Evolutionary conservation across 768 basidiomycete species (phyloP), one percentile per base, ranked within the genome.

Genomic region (Leccinum rimulosum): DNA sequence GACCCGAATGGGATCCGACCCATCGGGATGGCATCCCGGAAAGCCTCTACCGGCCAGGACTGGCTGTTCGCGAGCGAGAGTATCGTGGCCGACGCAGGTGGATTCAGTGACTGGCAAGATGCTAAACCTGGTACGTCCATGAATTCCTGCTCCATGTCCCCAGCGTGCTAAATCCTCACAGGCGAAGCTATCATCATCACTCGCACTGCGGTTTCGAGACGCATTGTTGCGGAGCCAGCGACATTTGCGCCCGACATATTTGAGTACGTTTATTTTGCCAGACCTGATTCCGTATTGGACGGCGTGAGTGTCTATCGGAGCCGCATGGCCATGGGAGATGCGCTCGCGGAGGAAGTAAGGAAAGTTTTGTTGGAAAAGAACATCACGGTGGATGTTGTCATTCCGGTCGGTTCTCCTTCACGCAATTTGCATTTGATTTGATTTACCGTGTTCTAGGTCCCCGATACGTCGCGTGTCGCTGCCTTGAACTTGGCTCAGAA

Each of bases 241-340:
- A 84, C 82, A 2, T 97, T 98, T 70, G 91, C 96, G 1, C 97
- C 97, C 22, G 97, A 98, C 75, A 97, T 99, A 68, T 99, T 98
- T 70, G 97, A 99, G 81, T 97, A 85, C 67, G 97, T 99, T 63
- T 99, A 99, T 77, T 94, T 99, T 71, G 95, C 97, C 7, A 87
- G 97, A 56, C 97, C 96, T 0, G 97, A 99, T 76, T 97, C 94
- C 6, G 97, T 98, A 52, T 81, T 99, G 53, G 95, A 99, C 69
- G 95, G 96, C 47, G 87, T 99, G 73, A 95, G 92, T 69, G 97
- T 98, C 49, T 98, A 98, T 74, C 85, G 97, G 50, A 91, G 93
- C 70, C 88, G 97, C 40, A 98, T 98, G 97, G 94, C 97, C 1
- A 99, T 99, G 97, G 97, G 97, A 56, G 95, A 98, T 70, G 85